Percentiles rank a stretch among this genome's conserved stretches.
Evolutionary conservation across 495 filamentous ascomycete species (phyloP).

Genomic region (Chaetomium fimeti): DNA sequence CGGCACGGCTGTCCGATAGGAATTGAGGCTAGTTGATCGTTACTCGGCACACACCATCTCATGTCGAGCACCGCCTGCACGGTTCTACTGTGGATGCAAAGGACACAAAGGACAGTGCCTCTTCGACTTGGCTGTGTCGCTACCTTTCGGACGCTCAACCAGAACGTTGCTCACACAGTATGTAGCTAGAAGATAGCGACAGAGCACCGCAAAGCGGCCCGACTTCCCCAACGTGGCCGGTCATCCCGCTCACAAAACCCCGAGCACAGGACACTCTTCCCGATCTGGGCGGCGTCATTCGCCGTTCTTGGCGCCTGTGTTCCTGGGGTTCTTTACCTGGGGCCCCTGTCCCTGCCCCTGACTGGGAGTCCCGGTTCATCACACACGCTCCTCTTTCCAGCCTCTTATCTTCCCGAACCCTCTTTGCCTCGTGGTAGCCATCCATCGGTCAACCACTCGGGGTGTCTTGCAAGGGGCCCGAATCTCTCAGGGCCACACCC

Average conservation of each 20-base stretch:
- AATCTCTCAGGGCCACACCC: conserved; percentile 2
- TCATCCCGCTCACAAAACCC: conserved; percentile 14
- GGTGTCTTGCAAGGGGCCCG: conserved; percentile 5
- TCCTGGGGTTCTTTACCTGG: conserved; percentile 18
- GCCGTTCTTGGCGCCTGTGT: conserved; percentile 29
- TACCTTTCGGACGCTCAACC: not conserved
- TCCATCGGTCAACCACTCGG: conserved; percentile 26
- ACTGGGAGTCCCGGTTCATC: conserved; percentile 35
- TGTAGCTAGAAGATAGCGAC: not conserved
- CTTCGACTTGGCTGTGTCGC: not conserved
- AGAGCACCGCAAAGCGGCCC: conserved; percentile 14
- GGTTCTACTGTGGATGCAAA: not conserved
- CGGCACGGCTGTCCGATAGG: conserved; percentile 19
- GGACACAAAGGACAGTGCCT: no score
- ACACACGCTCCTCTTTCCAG: conserved; percentile 24
- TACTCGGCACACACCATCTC: not conserved
- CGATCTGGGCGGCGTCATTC: conserved; percentile 31
- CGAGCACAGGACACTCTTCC: conserved; percentile 18
- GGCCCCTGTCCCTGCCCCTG: conserved; percentile 33
- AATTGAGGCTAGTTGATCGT: conserved; percentile 14
- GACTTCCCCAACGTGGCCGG: conserved; percentile 14
- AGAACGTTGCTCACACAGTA: not conserved
- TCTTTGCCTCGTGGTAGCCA: conserved; percentile 41
- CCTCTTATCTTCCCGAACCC: conserved; percentile 43
- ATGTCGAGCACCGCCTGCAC: not conserved